Percentiles rank a stretch among this genome's conserved stretches.
Conservation (phyloP, 2,329 filamentous ascomycete genomes). For the Pseudopithomyces maydicus region DNA sequence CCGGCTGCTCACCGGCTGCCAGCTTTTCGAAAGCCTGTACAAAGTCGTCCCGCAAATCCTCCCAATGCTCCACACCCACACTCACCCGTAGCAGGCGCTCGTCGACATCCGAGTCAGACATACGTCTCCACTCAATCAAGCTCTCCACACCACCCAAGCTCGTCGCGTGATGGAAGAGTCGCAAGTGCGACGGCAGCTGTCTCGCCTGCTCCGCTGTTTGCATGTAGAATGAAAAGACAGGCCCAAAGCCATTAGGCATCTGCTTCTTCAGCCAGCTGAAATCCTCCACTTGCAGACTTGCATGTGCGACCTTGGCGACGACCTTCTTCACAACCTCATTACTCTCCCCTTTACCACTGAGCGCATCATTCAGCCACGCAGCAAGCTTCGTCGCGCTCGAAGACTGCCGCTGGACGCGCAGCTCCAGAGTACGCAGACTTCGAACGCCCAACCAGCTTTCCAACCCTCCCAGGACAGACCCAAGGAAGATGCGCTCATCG, state of each 20-base stretch:
- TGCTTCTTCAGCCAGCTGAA: conserved; percentile 75
- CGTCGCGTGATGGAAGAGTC: conserved; percentile 91
- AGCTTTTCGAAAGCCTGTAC: conserved; percentile 32
- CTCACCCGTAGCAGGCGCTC: conserved; percentile 77
- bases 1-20: conserved; percentile 5
- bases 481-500: conserved; percentile 75
- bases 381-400: conserved; percentile 72
- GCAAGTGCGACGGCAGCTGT: conserved; percentile 75
- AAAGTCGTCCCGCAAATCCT: conserved; percentile 81
- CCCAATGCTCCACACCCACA: conserved; percentile 83
- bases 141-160: conserved; percentile 93
- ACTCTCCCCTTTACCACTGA: conserved; percentile 48
- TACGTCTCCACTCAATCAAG: conserved; percentile 92
- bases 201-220: conserved; percentile 66
- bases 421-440: conserved; percentile 81
- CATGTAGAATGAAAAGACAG: conserved; percentile 81
- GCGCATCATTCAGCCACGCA: conserved; percentile 66
- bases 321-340: conserved; percentile 56
- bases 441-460: conserved; percentile 92
- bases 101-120: conserved; percentile 79
- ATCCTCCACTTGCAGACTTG: conserved; percentile 74
- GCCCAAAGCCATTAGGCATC: conserved; percentile 90
- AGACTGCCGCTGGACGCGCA: conserved; percentile 80
- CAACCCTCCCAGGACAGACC: conserved; percentile 83
- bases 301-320: conserved; percentile 72